Evolutionary conservation across 169 alveolate genomes (phyloP), one percentile per base, ranked within the genome.

Genomic region (Plasmodium cynomolgi): DNA sequence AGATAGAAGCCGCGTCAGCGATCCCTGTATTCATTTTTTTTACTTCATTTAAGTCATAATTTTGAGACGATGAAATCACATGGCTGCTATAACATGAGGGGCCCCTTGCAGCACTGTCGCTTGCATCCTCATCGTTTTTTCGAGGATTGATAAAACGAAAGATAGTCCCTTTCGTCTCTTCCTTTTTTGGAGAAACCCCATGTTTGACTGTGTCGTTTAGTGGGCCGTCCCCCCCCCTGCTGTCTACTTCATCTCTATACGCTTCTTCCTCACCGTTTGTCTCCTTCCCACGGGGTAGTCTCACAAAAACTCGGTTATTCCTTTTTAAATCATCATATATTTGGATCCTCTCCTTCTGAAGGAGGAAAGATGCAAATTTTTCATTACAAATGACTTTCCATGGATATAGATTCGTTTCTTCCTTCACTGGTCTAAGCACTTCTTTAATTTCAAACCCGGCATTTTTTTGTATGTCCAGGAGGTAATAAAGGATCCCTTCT

Each of bases 311-410:
- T 11, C 72, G 56, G 13, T 77, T 86, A 37, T 39, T 88, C 17
- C 81, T 68, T 29, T 47, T 37, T 29, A 39, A 58, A 62, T 88
- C 86, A 41, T 79, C 88, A 58, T 41, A 79, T 56, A 88, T 41
- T 31, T 79, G 33, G 8, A 79, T 80, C 50, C 39, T 88, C 72
- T 79, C 56, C 50, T 58, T 80, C 47, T 88, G 68, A 26, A 88
- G 31, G 39, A 88, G 81, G 72, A 79, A 88, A 6, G 47, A 58
- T 2, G 90, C 94, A 11, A 88, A 80, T 31, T 88, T 39, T 5
- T 88, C 88, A 88, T 88, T 88, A 17, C 94, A 88, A n/a, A 88
- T 88, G 5, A 88, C 82, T 88, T 88, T 88, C 90, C 88, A 80
- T 58, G 94, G 94, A 39, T 88, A 88, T 37, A 58, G n/a, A 79